Evolutionary conservation across 805 yeast genomes (phyloP).

Genomic region (Yamadazyma akitaensis): DNA sequence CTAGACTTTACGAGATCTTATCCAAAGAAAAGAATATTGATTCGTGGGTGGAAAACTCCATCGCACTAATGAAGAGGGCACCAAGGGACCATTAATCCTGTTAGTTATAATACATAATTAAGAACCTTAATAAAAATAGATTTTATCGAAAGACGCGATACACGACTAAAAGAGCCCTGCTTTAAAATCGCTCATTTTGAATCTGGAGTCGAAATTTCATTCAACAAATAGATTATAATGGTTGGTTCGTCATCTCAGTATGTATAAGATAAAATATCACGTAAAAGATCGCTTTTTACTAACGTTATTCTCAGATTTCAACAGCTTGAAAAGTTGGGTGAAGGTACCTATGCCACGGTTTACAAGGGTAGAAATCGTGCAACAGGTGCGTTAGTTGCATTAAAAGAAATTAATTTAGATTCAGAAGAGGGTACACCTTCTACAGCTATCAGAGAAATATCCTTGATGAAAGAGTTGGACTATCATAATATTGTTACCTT

Average conservation of each 20-base stretch:
- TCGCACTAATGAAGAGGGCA: slow-evolving; percentile 63
- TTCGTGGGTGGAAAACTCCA: slow-evolving; percentile 82
- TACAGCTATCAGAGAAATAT: slow-evolving; percentile 95
- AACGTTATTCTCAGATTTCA: slow-evolving; percentile 25
- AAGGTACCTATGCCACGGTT: slow-evolving; percentile 98
- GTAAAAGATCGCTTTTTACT: not conserved
- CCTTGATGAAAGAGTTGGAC: slow-evolving; percentile 89
- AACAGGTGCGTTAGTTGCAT: slow-evolving; percentile 86
- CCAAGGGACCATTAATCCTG: slow-evolving; percentile 63
- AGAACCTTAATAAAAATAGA: too few relatives aligned
- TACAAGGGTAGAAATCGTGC: slow-evolving; percentile 87
- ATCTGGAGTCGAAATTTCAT: not conserved
- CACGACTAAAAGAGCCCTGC: not conserved
- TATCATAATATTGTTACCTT: slow-evolving; percentile 90
- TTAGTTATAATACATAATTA: not conserved
- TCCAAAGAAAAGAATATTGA: slow-evolving; percentile 84
- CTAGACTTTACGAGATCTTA: slow-evolving; percentile 55
- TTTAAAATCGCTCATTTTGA: not conserved
- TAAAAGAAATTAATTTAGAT: slow-evolving; percentile 91
- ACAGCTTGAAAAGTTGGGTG: slow-evolving; percentile 81
- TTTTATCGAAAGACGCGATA: not conserved
- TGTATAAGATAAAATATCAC: slow-evolving; percentile 15
- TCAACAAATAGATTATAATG: slow-evolving; percentile 19
- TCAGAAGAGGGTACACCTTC: slow-evolving; percentile 98
- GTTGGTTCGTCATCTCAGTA: slow-evolving; percentile 46